phyloP scores from a whole-genome alignment of 306 rosid genomes.

The Lathyrus aphaca region DNA sequence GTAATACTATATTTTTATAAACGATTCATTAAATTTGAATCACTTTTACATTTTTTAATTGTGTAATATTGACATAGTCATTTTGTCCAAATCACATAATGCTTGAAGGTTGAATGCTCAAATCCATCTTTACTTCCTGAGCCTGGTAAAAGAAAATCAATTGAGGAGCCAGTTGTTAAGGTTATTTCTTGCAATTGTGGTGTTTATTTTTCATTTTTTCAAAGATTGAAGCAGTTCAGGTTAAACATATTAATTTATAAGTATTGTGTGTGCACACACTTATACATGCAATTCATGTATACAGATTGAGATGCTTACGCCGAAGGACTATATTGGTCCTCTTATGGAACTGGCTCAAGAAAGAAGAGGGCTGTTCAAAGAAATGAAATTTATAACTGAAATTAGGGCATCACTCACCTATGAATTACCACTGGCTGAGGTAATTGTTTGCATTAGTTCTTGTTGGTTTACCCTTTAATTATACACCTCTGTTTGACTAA shows the following conservation, averaged over 20 bases:
- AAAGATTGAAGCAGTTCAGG: constrained; percentile 34
- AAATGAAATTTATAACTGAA: constrained; percentile 89
- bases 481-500: constrained; percentile 16
- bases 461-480: constrained; percentile 21
- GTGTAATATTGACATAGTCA: constrained; percentile 34
- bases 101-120: constrained; percentile 70
- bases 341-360: constrained; percentile 96
- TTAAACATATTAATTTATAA: neutral
- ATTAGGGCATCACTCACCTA: constrained; percentile 76
- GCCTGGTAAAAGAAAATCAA: constrained; percentile 69
- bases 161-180: constrained; percentile 85
- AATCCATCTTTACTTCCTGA: constrained; percentile 85
- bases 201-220: constrained; percentile 28
- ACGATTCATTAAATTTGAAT: constrained; percentile 31
- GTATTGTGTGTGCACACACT: constrained; percentile 15
- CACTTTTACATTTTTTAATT: constrained; percentile 21
- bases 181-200: constrained; percentile 43
- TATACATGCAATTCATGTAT: constrained; percentile 37
- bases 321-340: constrained; percentile 86
- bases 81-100: constrained; percentile 39
- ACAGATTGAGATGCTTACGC: constrained; percentile 92
- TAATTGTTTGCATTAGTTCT: constrained; percentile 42
- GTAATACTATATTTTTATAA: constrained; percentile 23
- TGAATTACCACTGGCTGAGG: constrained; percentile 88
- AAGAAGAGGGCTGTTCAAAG: constrained; percentile 88